phyloP scores from a whole-genome alignment of 176 grass and related monocot genomes.

The Eragrostis nindensis region DNA sequence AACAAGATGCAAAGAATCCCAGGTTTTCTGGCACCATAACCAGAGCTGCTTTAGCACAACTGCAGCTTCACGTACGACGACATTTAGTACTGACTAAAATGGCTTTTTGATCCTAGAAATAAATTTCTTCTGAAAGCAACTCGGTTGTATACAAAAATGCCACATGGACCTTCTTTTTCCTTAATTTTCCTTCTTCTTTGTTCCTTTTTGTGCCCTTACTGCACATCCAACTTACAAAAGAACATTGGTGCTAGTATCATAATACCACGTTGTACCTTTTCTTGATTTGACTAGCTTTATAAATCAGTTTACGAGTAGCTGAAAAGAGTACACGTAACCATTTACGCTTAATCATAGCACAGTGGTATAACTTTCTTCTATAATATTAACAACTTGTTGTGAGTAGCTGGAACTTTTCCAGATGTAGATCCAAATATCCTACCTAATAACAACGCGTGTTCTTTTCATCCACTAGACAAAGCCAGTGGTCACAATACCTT shows the following conservation, averaged over 20 bases:
- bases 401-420: not conserved
- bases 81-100: slow-evolving; percentile 25
- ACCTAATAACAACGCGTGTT: slow-evolving; percentile 1
- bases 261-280: no score
- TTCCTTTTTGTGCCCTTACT: not conserved
- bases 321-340: not conserved
- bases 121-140: not conserved
- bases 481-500: slow-evolving; percentile 14
- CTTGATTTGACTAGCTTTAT: no score
- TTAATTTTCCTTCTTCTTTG: not conserved
- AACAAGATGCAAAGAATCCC: slow-evolving; percentile 35
- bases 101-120: slow-evolving; percentile 2
- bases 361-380: not conserved
- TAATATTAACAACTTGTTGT: not conserved
- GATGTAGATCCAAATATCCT: slow-evolving; percentile 30
- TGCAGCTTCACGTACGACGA: slow-evolving; percentile 3
- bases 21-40: slow-evolving; percentile 13
- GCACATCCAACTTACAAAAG: not conserved
- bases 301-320: no score
- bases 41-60: slow-evolving; percentile 7
- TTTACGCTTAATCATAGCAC: not conserved
- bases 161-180: not conserved
- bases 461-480: slow-evolving; percentile 25
- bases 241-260: not conserved
- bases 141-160: not conserved